Conservation (phyloP, 73 alveolate genomes). For the Paramecium tetraurelia region DNA sequence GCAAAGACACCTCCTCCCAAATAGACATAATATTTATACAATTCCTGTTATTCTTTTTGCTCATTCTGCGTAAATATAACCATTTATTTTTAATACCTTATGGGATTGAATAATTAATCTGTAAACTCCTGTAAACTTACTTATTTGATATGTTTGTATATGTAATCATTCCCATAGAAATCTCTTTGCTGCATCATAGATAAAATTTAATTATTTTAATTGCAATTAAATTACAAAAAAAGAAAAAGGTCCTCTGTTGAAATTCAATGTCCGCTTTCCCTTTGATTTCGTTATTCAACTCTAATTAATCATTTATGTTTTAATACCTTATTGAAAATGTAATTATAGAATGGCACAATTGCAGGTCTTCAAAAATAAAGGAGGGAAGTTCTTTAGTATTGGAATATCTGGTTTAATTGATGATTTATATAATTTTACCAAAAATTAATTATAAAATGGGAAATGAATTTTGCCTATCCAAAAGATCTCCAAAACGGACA, state of each 20-base stretch:
- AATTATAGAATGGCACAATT: too few relatives aligned
- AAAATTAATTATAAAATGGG: conserved; percentile 22
- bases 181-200: conserved; percentile 31
- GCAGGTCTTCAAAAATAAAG: background rate
- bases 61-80: background rate
- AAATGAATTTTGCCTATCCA: conserved; percentile 3
- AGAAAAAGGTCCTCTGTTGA: background rate
- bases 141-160: background rate
- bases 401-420: background rate
- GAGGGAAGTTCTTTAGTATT: background rate
- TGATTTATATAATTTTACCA: background rate
- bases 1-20: background rate
- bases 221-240: background rate
- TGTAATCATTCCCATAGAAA: conserved; percentile 34
- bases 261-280: background rate
- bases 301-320: too few relatives aligned
- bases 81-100: conserved; percentile 11
- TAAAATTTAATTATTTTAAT: background rate
- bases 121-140: background rate
- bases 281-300: background rate
- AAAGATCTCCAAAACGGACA: background rate
- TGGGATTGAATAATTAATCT: conserved; percentile 1
- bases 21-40: background rate
- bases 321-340: background rate
- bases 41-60: background rate